Evolutionary conservation across 345 rosid species (phyloP).

Genomic region (Camelina hispida): DNA sequence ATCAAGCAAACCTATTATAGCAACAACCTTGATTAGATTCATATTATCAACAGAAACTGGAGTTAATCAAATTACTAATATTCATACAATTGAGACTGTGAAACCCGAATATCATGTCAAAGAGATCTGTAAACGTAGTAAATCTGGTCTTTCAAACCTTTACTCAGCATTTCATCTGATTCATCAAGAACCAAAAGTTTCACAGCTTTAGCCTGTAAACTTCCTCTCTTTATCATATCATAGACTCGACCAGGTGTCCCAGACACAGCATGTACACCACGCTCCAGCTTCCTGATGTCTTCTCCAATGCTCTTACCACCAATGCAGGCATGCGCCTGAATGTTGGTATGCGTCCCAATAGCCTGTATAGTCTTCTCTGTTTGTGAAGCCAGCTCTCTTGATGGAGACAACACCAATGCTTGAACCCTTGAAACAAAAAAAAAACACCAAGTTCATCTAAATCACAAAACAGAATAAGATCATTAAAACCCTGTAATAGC

Average conservation of each 20-base stretch:
- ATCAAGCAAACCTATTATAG: constrained; percentile 72
- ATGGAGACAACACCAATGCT: constrained; percentile 88
- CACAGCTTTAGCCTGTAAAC: constrained; percentile 76
- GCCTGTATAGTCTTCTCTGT: constrained; percentile 85
- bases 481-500: background rate
- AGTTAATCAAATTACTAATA: background rate
- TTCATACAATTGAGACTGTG: background rate
- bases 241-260: constrained; percentile 98
- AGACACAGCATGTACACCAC: constrained; percentile 66
- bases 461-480: background rate
- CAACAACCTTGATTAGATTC: background rate
- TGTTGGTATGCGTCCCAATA: constrained; percentile 71
- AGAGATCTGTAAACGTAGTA: constrained; percentile 90
- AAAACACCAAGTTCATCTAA: background rate
- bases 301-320: constrained; percentile 98
- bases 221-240: constrained; percentile 97
- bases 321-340: constrained; percentile 86
- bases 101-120: constrained; percentile 93
- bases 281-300: constrained; percentile 76
- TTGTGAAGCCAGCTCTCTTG: constrained; percentile 93
- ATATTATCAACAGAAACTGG: background rate
- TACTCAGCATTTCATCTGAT: constrained; percentile 96
- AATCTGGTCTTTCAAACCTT: constrained; percentile 98
- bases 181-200: constrained; percentile 65
- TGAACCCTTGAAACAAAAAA: constrained; percentile 61